phyloP scores from a whole-genome alignment of 2,329 filamentous ascomycete genomes.

The Apiospora aurea region DNA sequence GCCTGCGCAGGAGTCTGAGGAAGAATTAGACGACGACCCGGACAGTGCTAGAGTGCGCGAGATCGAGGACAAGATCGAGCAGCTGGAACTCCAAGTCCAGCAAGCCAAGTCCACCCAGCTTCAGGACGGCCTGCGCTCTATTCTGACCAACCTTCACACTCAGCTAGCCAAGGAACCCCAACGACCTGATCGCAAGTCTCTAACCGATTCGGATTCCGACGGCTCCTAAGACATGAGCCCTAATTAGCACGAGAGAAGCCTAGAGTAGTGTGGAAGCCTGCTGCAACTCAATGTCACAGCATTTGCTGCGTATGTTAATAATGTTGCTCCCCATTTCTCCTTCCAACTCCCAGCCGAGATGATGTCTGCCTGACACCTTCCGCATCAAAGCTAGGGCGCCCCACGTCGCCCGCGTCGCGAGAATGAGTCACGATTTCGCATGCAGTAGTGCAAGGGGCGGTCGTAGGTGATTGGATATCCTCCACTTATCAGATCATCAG shows the following conservation, averaged over 20 bases:
- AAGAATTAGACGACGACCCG: constrained; percentile 27
- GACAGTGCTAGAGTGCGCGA: constrained; percentile 33
- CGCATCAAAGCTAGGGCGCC: background rate
- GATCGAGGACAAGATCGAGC: constrained; percentile 39
- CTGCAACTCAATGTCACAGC: background rate
- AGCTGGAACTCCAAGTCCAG: constrained; percentile 36
- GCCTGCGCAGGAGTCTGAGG: constrained; percentile 32
- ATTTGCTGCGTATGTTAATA: background rate
- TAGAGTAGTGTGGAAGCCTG: background rate
- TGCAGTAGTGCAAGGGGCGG: background rate
- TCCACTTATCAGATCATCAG: constrained; percentile 25
- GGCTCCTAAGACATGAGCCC: no score
- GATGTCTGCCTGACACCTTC: background rate
- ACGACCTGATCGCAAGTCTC: background rate
- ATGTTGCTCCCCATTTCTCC: background rate
- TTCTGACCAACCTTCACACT: background rate
- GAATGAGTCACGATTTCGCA: background rate
- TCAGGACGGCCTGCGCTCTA: constrained; percentile 34
- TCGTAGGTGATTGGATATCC: background rate
- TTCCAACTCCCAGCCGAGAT: background rate
- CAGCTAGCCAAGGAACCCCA: background rate
- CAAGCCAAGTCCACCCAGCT: constrained; percentile 39
- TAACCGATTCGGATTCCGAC: background rate
- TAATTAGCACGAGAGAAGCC: background rate
- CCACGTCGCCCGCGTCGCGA: background rate